Base-by-base conservation (phyloP, 331 rosid genomes). In the Phaseolus coccineus region DNA sequence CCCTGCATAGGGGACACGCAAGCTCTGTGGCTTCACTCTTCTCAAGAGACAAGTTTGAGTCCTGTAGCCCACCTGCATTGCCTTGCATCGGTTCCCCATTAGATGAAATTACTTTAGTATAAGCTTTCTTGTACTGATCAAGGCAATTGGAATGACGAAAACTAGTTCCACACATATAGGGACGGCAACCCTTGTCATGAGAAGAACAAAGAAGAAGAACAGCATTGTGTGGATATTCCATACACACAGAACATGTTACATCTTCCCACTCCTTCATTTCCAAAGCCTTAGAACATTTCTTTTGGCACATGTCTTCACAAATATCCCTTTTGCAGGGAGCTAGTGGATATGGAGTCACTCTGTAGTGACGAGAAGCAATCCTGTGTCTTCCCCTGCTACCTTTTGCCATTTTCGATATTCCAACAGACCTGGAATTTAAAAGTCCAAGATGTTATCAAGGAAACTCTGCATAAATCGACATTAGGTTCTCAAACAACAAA, bases 121-220 rank as follows among this genome's bases (percentile, higher is more conserved):
- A 91, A 64, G 99, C 99, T 81, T 91, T 93, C 87, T 91, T 87
- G 92, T 93, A 96, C 88, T 96, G 99, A 80, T 89, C 99, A 77
- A 96, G 98, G 84, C 99, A 96, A 83, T 96, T 96, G 77, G 99
- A 93, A 85, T 93, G 88, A 2, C 93, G 93, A 55, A 86, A 84
- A 89, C 99, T 90, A 37, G 99, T 96, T 77, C 95, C 99, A 69
- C 99, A 96, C 99, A 96, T 93, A 77, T 89, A 96, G 69, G 99
- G 92, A 80, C 90, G 98, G 77, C 99, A 96, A 37, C 99, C 99
- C 71, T 93, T 96, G 88, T 93, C 92, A 46, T 93, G 97, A 42
- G 97, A 93, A 58, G 99, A 93, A 73, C 99, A 96, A 4, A 96
- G 97, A 53, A 96, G 96, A 57, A 96, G 98, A 61, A 93, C 99